Base-by-base conservation (phyloP, 1,139 yeast species). In the Kodamaea arcana region DNA sequence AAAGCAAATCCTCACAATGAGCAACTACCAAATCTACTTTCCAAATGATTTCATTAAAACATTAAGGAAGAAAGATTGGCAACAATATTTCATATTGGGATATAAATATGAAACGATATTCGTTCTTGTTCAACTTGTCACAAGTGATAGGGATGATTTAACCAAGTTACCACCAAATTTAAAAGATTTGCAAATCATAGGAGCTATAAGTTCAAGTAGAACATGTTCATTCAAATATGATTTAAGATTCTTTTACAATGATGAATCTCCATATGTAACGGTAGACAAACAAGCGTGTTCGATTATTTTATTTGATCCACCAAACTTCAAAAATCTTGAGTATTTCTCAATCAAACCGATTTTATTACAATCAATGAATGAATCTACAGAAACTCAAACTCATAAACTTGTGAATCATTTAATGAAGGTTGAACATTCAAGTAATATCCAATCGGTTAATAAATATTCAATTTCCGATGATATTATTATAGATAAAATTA, bases 321-420 rank as follows among this genome's bases (percentile, higher is more conserved):
- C 97, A 0, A 73, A 76, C 33, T 78, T 84, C 17, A 68, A 69
- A 29, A 73, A 77, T 41, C 72, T 92, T 69, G 96, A 90, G 49
- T 87, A 84, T 54, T 83, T 80, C 46, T 81, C 97, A 0, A 59
- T 84, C 4, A 65, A 71, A 16, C 95, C 97, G 0, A 83, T 83
- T 27, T 67, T 76, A 23, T 69, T 83, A 33, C 88, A 83, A 43
- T 70, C 83, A 2, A 68, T 51, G 41, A 55, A 65, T 43, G 26
- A 35, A 16, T 17, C 17, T 4, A 45, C 37, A 12, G 24, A 27
- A 22, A 14, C 26, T 13, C 28, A 34, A 2, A 33, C 33, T 5
- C 37, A 27, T 12, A 32, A 35, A n/a, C 36, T 36, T n/a, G 30
- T 30, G 9, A 25, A 34, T 5, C 34, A 36, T 26, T 33, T 46